Percentiles rank a stretch among this genome's conserved stretches.
These are phyloP conservation scores for Deinandra increscens DNA, from an alignment of 129 eudicot species.

Conservation along the genomic window DNA sequence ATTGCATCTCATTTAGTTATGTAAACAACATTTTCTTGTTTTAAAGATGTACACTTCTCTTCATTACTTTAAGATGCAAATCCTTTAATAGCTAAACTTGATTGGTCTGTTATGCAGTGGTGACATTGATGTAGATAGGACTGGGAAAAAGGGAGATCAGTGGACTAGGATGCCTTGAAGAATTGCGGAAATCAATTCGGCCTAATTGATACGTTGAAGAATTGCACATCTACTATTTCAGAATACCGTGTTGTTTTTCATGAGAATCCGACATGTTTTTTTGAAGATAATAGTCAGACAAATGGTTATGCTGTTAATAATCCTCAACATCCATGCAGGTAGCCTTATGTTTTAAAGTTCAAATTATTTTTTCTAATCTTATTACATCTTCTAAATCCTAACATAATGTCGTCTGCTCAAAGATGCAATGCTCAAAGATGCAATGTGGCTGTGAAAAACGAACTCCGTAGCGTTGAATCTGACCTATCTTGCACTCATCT, in stretches of 20 bases:
- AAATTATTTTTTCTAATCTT: background rate
- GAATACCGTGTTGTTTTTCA: slow-evolving; percentile 88
- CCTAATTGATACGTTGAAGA: too few species aligned
- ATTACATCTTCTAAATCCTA: slow-evolving; percentile 14
- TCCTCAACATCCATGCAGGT: slow-evolving; percentile 99
- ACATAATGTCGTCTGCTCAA: slow-evolving; percentile 10
- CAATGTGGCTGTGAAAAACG: slow-evolving; percentile 84
- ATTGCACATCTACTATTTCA: slow-evolving; percentile 82
- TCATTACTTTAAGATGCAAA: background rate
- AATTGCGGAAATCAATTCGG: too few species aligned
- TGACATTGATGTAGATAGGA: slow-evolving; percentile 39
- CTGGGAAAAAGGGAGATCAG: slow-evolving; percentile 67
- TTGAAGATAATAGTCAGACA: slow-evolving; percentile 40
- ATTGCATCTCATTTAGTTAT: background rate
- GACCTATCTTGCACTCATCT: slow-evolving; percentile 97
- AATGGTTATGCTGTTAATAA: slow-evolving; percentile 77
- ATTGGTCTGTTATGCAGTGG: slow-evolving; percentile 36
- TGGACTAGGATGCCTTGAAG: slow-evolving; percentile 97
- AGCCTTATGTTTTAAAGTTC: background rate
- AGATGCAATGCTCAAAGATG: slow-evolving; percentile 57
- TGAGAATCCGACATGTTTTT: slow-evolving; percentile 44
- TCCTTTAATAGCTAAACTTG: slow-evolving; percentile 13
- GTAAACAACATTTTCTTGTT: background rate
- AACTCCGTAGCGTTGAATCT: slow-evolving; percentile 83
- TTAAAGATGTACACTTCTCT: background rate